phyloP scores from a whole-genome alignment of 2,329 filamentous ascomycete species.

The Tolypocladium endophyticum region DNA sequence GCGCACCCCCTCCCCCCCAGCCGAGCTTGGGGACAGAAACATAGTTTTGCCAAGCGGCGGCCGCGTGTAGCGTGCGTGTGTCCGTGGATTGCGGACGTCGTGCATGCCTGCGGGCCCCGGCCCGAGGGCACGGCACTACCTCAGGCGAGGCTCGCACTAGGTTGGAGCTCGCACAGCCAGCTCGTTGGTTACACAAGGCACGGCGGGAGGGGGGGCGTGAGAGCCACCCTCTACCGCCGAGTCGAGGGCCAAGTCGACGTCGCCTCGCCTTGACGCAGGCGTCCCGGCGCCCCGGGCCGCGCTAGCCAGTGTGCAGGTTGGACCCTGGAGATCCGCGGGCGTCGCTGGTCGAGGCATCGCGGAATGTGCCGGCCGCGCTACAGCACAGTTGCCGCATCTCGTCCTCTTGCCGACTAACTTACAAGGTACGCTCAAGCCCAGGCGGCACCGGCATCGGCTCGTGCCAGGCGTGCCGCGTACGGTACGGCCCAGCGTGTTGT shows the following conservation, averaged over 20 bases:
- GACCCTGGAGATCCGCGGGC: background rate
- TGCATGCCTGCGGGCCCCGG: background rate
- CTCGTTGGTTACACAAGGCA: background rate
- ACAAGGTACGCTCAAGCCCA: too few species aligned
- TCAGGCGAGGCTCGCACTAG: background rate
- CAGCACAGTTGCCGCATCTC: too few species aligned
- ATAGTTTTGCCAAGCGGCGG: background rate
- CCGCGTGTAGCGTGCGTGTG: background rate
- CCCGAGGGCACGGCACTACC: background rate
- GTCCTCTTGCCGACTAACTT: too few species aligned
- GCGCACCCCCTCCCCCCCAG: too few species aligned
- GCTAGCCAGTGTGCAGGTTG: background rate
- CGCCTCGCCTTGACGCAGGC: background rate
- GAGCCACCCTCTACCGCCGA: conserved; percentile 1
- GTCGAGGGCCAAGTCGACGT: background rate
- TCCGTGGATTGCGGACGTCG: background rate
- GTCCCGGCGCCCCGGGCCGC: background rate
- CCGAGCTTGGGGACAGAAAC: background rate
- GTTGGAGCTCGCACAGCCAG: too few species aligned
- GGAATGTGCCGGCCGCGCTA: too few species aligned
- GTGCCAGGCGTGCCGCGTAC: too few species aligned
- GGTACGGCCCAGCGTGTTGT: too few species aligned
- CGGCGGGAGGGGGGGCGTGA: conserved; percentile 1
- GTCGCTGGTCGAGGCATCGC: too few species aligned
- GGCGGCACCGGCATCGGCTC: too few species aligned